phyloP scores from a whole-genome alignment of 257 asterid genomes.

The Fraxinus anomala region DNA sequence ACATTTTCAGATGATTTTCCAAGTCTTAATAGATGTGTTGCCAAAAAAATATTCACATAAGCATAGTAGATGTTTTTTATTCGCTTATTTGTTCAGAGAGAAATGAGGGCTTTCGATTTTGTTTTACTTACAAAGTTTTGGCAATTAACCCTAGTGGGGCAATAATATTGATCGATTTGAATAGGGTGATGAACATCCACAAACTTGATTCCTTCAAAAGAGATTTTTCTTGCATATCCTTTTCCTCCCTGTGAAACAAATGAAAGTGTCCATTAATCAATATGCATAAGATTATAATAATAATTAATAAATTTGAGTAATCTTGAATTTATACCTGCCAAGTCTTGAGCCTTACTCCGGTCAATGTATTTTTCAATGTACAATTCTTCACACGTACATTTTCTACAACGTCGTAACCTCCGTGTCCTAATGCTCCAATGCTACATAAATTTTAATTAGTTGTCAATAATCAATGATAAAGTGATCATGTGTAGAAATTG shows the following conservation, averaged over 20 bases:
- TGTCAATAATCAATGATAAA: not conserved
- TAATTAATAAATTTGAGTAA: not conserved
- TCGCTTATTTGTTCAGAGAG: too few relatives aligned
- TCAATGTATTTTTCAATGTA: conserved; percentile 50
- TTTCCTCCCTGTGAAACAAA: conserved; percentile 53
- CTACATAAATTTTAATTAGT: conserved; percentile 27
- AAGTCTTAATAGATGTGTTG: not conserved
- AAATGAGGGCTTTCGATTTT: not conserved
- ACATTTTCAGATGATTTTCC: too few relatives aligned
- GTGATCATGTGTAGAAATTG: too few relatives aligned
- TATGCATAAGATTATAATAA: not conserved
- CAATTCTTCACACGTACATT: conserved; percentile 57
- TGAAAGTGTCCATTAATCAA: not conserved
- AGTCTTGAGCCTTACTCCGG: conserved; percentile 67
- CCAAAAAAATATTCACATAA: not conserved
- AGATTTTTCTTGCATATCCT: conserved; percentile 61
- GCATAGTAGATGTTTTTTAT: not conserved
- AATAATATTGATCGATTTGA: conserved; percentile 61
- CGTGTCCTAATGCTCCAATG: conserved; percentile 63
- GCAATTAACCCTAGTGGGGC: conserved; percentile 60
- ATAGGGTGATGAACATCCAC: conserved; percentile 57
- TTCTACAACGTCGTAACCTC: conserved; percentile 60
- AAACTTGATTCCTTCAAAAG: conserved; percentile 51
- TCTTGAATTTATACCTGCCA: conserved; percentile 41
- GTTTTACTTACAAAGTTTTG: conserved; percentile 36